These are phyloP conservation scores for Trametes punicea DNA, from an alignment of 768 basidiomycete genomes.

Conservation along the genomic window DNA sequence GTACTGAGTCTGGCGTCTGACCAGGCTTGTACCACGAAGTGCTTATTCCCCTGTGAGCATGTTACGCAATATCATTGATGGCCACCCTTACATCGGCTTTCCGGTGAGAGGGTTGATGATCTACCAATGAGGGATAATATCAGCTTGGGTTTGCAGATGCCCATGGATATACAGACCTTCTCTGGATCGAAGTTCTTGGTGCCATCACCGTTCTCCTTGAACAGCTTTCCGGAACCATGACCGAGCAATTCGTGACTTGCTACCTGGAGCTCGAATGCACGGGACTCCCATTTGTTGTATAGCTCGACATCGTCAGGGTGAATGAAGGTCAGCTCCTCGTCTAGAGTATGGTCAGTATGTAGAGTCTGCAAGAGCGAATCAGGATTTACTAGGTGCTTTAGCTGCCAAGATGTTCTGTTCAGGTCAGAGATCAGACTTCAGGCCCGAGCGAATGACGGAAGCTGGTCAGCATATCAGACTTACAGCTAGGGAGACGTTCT, in stretches of 20 bases:
- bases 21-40: conserved; percentile 87
- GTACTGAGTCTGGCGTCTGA: conserved; percentile 76
- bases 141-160: not conserved
- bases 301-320: conserved; percentile 72
- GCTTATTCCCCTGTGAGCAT: conserved; percentile 33
- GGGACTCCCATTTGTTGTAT: conserved; percentile 75
- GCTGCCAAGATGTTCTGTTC: conserved; percentile 77
- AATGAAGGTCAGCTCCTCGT: conserved; percentile 78
- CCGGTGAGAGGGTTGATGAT: conserved; percentile 81
- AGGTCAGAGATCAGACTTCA: not conserved
- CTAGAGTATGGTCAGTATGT: conserved; percentile 33
- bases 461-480: conserved; percentile 25
- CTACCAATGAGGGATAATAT: conserved; percentile 33
- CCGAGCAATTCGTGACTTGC: conserved; percentile 89
- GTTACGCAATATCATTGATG: not conserved
- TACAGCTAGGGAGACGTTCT: conserved; percentile 83
- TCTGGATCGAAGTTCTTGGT: conserved; percentile 78
- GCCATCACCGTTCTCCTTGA: conserved; percentile 73
- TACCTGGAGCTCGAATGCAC: conserved; percentile 83
- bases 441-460: not conserved
- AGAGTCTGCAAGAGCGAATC: too few relatives aligned
- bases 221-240: conserved; percentile 81
- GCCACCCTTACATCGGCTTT: conserved; percentile 54
- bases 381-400: conserved; percentile 69
- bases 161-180: conserved; percentile 45